Base-by-base conservation (phyloP, 768 basidiomycete genomes). In the Mycena crocata region DNA sequence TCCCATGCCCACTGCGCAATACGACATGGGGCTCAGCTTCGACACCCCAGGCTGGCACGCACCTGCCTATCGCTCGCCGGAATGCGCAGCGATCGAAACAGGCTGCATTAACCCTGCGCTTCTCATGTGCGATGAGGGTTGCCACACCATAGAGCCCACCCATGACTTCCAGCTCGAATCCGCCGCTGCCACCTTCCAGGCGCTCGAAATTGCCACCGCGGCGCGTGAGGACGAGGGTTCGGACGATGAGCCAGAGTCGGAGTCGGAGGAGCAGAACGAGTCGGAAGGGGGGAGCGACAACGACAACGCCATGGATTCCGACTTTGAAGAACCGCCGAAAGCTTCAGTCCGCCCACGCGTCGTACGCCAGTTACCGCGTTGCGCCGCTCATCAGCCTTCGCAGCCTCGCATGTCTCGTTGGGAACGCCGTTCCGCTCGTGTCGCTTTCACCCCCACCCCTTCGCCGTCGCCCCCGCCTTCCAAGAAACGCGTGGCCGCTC, bases 21-120 rank as follows among this genome's bases (percentile, higher is more conserved):
- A 32, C 26, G 51, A 35, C 8, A 62, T 62, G 62, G 44, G 52
- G 19, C 35, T 62, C 40, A 34, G 50, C 37, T 62, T 55, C 42
- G 40, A 44, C 4, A 24, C 31, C 21, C 46, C 60, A 23, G 60
- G 60, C n/a, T 62, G 50, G 50, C 60, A 32, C 30, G 54, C 34
- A 7, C 42, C 44, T 21, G 52, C 21, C 12, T 62, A 26, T 23
- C 51, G 51, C 17, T 13, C 40, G 32, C 61, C 61, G 13, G 62
- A 45, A 7, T 21, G 23, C 40, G 28, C 2, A 14, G 45, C 26
- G 26, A 24, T 62, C 1, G 62, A 55, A 19, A 13, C 24, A 9
- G 24, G 0, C 3, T 40, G 56, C 13, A 45, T 64, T 40, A 19
- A 64, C 39, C 63, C 63, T 3, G 39, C 48, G 19, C 31, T 64